Conservation (phyloP, 2,329 filamentous ascomycete genomes). For the Neoscytalidium dimidiatum region DNA sequence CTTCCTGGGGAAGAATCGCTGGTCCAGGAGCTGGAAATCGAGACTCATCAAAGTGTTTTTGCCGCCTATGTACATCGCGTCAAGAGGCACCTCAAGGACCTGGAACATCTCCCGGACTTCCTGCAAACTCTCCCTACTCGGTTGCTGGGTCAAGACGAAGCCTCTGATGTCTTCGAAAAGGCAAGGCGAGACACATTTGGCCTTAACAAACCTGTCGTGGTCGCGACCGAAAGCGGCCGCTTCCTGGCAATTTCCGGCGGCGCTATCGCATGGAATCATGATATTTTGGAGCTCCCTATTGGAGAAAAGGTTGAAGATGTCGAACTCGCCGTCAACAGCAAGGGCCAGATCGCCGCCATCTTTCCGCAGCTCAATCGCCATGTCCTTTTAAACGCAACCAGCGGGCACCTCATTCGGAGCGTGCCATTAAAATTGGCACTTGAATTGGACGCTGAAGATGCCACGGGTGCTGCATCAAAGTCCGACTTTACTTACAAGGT, state of each 20-base stretch:
- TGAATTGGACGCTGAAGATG: neutral
- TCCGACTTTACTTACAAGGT: slow-evolving; percentile 32
- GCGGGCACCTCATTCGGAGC: slow-evolving; percentile 6
- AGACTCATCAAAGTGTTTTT: slow-evolving; percentile 78
- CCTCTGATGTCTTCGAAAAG: slow-evolving; percentile 39
- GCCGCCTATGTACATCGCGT: slow-evolving; percentile 87
- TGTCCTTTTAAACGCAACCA: slow-evolving; percentile 14
- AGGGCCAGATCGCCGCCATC: slow-evolving; percentile 12
- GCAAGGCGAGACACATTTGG: slow-evolving; percentile 77
- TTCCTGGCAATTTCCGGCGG: slow-evolving; percentile 78
- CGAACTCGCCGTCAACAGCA: neutral
- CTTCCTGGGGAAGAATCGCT: slow-evolving; percentile 72
- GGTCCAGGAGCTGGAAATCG: slow-evolving; percentile 78
- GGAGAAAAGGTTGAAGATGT: slow-evolving; percentile 63
- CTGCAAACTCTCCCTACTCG: slow-evolving; percentile 68
- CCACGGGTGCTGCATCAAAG: neutral
- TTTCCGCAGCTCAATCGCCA: slow-evolving; percentile 11
- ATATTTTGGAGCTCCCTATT: slow-evolving; percentile 59
- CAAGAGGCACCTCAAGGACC: slow-evolving; percentile 76
- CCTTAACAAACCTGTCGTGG: slow-evolving; percentile 80
- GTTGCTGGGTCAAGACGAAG: slow-evolving; percentile 64
- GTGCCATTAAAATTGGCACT: neutral
- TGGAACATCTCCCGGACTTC: slow-evolving; percentile 74
- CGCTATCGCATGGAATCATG: slow-evolving; percentile 72
- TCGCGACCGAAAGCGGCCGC: slow-evolving; percentile 77